Base-by-base conservation (phyloP, 176 grass and related monocot genomes). In the Rhynchospora tenuis region DNA sequence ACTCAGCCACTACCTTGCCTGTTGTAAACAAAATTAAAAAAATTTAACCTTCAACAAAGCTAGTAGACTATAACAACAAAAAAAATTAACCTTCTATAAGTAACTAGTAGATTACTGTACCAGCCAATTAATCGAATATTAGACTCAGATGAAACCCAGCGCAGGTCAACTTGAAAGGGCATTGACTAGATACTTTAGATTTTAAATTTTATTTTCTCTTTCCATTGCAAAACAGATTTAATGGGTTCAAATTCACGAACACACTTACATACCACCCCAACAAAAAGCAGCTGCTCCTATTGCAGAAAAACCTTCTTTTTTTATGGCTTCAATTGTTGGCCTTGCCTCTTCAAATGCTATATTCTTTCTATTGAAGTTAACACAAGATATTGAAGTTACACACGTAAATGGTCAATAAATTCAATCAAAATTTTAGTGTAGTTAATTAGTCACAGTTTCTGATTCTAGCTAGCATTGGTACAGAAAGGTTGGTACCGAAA, bases 1-100 rank as follows among this genome's bases (percentile, higher is more conserved):
- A 69, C 47, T 67, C 70, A 26, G 77, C 86, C 52, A 88, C 86
- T 46, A 83, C 81, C 80, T 80, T 88, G 14, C 29, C 86, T 88
- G 45, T 78, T 19, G 27, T 55, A 68, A 72, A 46, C 45, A 46
- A 12, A 23, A 38, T 38, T 17, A 72, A 46, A 72, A 46, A 47
- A 11, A 4, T 1, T 2, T 46, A 72, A 38, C 33, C 5, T 38
- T 38, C 33, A 38, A 38, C 5, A 38, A 38, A 38, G 2, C 1
- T 38, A 38, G 33, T 38, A 38, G 33, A 38, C 5, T 2, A 38
- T 38, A 38, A 38, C 33, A 38, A 38, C 33, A 38, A 38, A 4
- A 4, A 38, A 38, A 38, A 38, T 38, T 38, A 38, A 38, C 42
- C n/a, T 47, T 45, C 8, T 22, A 47, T 45, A 22, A 79, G 27